A percentile compares a stretch with the other conserved stretches of the same genome.
Evolutionary conservation across 306 rosid species (phyloP).

Genomic region (Carpinus fangiana): DNA sequence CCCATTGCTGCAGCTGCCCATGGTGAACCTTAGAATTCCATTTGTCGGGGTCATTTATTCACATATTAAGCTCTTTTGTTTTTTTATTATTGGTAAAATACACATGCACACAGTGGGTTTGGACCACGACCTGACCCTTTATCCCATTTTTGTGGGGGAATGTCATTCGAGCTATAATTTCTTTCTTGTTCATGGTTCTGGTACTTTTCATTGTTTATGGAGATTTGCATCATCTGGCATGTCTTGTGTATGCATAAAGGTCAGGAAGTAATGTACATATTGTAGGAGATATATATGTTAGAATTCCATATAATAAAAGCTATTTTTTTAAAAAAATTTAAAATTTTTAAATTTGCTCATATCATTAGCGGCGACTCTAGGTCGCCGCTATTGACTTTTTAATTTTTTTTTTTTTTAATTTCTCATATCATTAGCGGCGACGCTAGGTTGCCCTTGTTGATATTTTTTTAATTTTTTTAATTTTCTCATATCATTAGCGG

Average conservation of each 20-base stretch:
- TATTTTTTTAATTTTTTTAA: too few relatives aligned
- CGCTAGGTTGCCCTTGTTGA: too few relatives aligned
- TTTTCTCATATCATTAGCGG: too few relatives aligned
- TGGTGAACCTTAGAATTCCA: conserved; percentile 44
- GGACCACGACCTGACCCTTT: not conserved
- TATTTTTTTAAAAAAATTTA: too few relatives aligned
- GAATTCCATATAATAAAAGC: not conserved
- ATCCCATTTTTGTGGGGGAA: not conserved
- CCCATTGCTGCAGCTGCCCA: conserved; percentile 87
- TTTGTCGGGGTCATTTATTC: conserved; percentile 16
- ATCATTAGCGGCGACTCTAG: too few relatives aligned
- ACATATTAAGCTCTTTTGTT: conserved; percentile 7
- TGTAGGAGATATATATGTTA: not conserved
- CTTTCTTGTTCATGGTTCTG: not conserved
- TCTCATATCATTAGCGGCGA: too few relatives aligned
- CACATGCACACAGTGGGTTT: not conserved
- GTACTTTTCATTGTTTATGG: not conserved
- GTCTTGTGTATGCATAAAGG: not conserved
- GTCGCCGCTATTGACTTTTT: too few relatives aligned
- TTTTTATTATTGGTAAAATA: not conserved
- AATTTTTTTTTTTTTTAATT: too few relatives aligned
- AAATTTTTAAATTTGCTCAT: too few relatives aligned
- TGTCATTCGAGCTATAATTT: not conserved
- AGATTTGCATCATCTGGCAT: not conserved
- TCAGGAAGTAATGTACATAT: not conserved